phyloP scores from a whole-genome alignment of 106 monocot genomes.

The Allium cepa region DNA sequence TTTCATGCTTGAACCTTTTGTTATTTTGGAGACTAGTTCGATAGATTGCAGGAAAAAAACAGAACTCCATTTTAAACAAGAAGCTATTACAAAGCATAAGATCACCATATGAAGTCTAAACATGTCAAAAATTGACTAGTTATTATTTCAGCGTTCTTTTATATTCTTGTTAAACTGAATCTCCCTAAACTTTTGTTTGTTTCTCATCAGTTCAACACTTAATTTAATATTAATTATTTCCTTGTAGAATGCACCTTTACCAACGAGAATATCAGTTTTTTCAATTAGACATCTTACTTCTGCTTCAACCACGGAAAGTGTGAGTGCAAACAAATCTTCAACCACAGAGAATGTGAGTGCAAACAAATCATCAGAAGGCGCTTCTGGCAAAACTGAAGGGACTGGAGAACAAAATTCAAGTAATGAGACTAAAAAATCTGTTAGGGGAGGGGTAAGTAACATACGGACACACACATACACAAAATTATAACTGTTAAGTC shows the following conservation, averaged over 20 bases:
- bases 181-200: background rate
- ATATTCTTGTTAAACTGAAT: background rate
- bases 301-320: background rate
- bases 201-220: background rate
- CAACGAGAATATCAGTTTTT: too few relatives aligned
- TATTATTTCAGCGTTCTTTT: background rate
- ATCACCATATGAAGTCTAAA: background rate
- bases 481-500: background rate
- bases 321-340: background rate
- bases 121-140: background rate
- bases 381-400: constrained; percentile 12
- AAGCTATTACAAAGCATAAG: too few relatives aligned
- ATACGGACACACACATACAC: background rate
- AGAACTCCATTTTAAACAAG: too few relatives aligned
- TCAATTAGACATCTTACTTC: background rate
- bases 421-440: constrained; percentile 15
- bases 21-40: background rate
- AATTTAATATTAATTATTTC: background rate
- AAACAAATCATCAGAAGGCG: constrained; percentile 8
- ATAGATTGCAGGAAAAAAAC: too few relatives aligned
- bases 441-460: constrained; percentile 36
- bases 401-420: constrained; percentile 9
- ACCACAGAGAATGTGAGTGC: constrained; percentile 9
- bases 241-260: too few relatives aligned
- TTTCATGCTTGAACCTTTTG: background rate